Percentiles rank a stretch among this genome's conserved stretches.
phyloP scores from a whole-genome alignment of 2,329 filamentous ascomycete species.

The Epichloe sylvatica region DNA sequence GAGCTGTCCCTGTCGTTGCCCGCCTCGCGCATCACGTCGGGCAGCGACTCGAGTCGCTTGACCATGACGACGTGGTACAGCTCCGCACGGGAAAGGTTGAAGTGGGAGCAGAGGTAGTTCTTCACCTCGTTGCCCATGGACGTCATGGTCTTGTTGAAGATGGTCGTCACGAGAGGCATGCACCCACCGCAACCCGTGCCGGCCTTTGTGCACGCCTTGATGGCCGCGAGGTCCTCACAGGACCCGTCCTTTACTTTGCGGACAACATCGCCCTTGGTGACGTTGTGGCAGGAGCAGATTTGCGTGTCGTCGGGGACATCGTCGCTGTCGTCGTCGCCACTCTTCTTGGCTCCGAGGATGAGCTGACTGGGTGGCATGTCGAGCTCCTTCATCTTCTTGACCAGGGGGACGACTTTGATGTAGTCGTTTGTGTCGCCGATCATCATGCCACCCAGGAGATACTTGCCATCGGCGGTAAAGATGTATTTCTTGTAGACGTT shows the following conservation, averaged over 20 bases:
- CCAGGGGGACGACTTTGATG: conserved; percentile 74
- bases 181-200: conserved; percentile 85
- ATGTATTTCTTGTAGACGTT: conserved; percentile 90
- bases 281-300: conserved; percentile 88
- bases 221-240: conserved; percentile 67
- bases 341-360: conserved; percentile 62
- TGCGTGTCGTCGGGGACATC: conserved; percentile 77
- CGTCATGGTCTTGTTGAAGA: conserved; percentile 81
- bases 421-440: conserved; percentile 88
- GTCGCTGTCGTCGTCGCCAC: conserved; percentile 49
- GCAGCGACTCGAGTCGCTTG: conserved; percentile 59
- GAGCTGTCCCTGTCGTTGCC: conserved; percentile 59
- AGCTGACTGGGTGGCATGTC: conserved; percentile 69
- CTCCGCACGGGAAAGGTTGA: conserved; percentile 69
- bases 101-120: conserved; percentile 76
- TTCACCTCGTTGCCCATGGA: conserved; percentile 77
- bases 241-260: conserved; percentile 59
- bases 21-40: conserved; percentile 63
- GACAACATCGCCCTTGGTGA: conserved; percentile 70
- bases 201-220: conserved; percentile 85
- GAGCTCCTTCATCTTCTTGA: conserved; percentile 67
- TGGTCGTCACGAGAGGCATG: conserved; percentile 74
- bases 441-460: conserved; percentile 92
- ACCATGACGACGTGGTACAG: conserved; percentile 83
- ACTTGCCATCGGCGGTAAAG: conserved; percentile 80